Conservation (phyloP, 306 rosid species). For the Vigna unguiculata region DNA sequence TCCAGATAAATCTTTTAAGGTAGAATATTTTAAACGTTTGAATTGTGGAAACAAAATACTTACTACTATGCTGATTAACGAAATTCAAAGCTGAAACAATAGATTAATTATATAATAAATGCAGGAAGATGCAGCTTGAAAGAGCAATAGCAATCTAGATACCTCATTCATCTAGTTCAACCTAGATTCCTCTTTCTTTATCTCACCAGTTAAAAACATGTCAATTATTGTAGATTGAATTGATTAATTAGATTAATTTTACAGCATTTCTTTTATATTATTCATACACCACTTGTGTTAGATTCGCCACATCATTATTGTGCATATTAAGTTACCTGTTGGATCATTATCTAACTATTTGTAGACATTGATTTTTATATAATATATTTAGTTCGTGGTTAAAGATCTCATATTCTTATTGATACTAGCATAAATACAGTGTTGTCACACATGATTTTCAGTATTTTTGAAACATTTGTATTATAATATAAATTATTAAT, state of each 20-base stretch:
- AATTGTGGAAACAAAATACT: slow-evolving; percentile 29
- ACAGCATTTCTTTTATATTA: too few species aligned
- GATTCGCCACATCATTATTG: too few species aligned
- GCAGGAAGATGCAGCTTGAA: slow-evolving; percentile 25
- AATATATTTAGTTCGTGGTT: too few species aligned
- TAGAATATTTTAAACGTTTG: slow-evolving; percentile 7
- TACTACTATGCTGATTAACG: neutral
- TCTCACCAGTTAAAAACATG: neutral
- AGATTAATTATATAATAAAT: neutral
- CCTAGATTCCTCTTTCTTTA: slow-evolving; percentile 24
- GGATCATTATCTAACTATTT: too few species aligned
- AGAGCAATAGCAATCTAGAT: neutral
- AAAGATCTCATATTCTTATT: too few species aligned
- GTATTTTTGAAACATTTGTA: too few species aligned
- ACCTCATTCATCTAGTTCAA: slow-evolving; percentile 17
- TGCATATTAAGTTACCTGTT: too few species aligned
- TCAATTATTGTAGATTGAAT: neutral
- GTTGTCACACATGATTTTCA: too few species aligned
- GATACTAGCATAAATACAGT: too few species aligned
- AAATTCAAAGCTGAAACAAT: neutral
- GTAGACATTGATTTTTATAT: too few species aligned
- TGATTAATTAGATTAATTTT: neutral
- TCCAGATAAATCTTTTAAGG: neutral
- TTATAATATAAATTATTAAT: too few species aligned
- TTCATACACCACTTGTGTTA: too few species aligned